Base-by-base conservation (phyloP, 2,329 filamentous ascomycete genomes). In the Trichophyton mentagrophytes region DNA sequence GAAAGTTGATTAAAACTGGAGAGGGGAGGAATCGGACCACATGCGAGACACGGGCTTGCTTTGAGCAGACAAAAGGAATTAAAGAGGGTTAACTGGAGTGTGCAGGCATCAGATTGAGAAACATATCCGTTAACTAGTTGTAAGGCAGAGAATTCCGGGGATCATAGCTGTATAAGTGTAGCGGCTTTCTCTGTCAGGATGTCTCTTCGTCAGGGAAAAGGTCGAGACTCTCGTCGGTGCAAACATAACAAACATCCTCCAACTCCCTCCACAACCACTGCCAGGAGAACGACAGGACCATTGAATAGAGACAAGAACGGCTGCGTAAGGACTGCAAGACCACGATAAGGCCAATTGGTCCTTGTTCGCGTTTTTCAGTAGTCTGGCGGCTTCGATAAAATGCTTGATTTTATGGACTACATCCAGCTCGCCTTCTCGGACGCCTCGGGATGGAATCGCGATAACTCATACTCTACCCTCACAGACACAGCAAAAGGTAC, bases 351-450 rank as follows among this genome's bases (percentile, higher is more conserved):
- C 25, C 49, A 36, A 33, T 36, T 33, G 13, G 49, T 33, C 49
- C 27, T 55, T 33, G 13, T 55, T 17, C 33, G 25, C n/a, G 6
- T 27, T 27, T 3, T 7, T 1, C 20, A 33, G 15, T 5, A 2
- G n/a, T 27, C 49, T 44, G 56, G 67, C 30, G 66, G 66, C 47
- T 5, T 69, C 33, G 15, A 33, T 55, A 79, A 71, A 68, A 96
- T 96, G 91, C 85, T 93, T 78, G 87, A 91, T 77, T 96, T 96
- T 79, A 95, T 96, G 89, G 90, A 95, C 77, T 92, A 95, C 79
- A 87, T 96, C 78, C 90, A 95, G 76, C 83, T 87, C 76, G 88
- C 89, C 69, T 96, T 96, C 77, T 89, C 90, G 73, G 82, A 88
- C 72, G 86, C 88, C 61, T 91, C 90, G 53, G 83, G 87, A 72